Base-by-base conservation (phyloP, 176 grass and related monocot species). In the Eleusine coracana region DNA sequence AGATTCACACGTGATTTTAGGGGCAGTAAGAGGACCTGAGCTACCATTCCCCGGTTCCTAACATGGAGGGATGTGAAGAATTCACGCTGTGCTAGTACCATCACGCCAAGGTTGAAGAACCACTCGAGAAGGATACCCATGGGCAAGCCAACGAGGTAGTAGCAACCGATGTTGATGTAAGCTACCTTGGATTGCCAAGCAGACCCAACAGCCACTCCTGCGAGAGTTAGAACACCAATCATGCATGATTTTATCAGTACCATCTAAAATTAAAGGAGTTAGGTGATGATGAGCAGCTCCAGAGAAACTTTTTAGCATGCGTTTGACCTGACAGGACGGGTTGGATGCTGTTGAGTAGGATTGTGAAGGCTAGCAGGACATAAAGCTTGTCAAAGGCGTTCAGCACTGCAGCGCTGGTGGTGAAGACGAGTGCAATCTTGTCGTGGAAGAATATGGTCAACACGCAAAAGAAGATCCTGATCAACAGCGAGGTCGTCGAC, bases 181-280 rank as follows among this genome's bases (percentile, higher is more conserved):
- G 94, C 94, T 66, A 97, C 94, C 81, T 76, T 71, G 69, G 83
- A 81, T 81, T 97, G 94, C 94, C 94, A 97, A 3, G 92, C 94
- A 28, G 94, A 94, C 10, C 94, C 94, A 71, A 97, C 92, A 36
- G 94, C 94, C n/a, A 97, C 94, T 64, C 94, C 94, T 97, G 82
- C 0, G 8, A 10, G 1, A 46, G 44, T 12, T 10, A 46, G 44
- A 46, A 46, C 9, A 9, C 44, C 44, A 46, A 46, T 12, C 44
- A 46, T 2, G 44, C 9, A 46, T 11, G 44, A 0, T 46, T 46
- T 46, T 12, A 46, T 42, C 3, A 7, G 9, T 46, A 11, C 44
- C 44, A 46, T 9, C 2, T 46, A 46, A 46, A 46, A 46, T 46
- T 10, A 46, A 46, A 46, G 1, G 44, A 46, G 1, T 12, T 46